Base-by-base conservation (phyloP, 2,329 filamentous ascomycete species). In the Samsoniella hepiali region DNA sequence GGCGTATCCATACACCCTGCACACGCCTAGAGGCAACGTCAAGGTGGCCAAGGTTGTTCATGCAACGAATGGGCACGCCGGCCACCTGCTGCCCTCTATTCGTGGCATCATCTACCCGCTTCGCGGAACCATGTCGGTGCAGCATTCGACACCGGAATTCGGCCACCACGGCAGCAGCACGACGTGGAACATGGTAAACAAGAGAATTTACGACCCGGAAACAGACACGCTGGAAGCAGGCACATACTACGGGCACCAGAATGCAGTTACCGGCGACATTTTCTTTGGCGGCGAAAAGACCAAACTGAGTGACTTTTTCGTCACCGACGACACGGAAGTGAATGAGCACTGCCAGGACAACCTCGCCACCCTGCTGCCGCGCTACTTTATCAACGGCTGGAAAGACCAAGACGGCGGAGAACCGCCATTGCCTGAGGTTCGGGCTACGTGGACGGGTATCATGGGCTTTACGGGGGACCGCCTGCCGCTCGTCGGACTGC, bases 231-330 rank as follows among this genome's bases (percentile, higher is more conserved):
- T 78, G 8, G 65, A 58, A 5, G 29, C 59, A 22, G 42, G 58
- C n/a, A 57, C 50, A 27, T 62, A 63, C 53, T 57, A 63, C 11
- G 51, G 53, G 17, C 44, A 50, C 34, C 51, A 63, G 13, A 57
- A 58, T 36, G 5, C 51, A 22, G 10, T 50, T 4, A 66, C 69
- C 1, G 72, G 76, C 27, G 77, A 81, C 63, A 72, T 84, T 66
- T 79, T 84, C 76, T 69, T 81, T 6, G 81, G 81, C 2, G 82
- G 82, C 1, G 82, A 79, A 0, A 79, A 80, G 62, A 71, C 72
- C 34, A 57, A 17, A 36, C 29, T 29, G 40, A 50, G 73, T 29
- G 74, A 77, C 55, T 54, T 83, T 0, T 81, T 79, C 0, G 67
- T 78, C 5, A 72, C 74, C 3, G 75, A 78, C 10, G 81, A 84